Percentiles rank a stretch among this genome's conserved stretches.
phyloP scores from a whole-genome alignment of 2,329 filamentous ascomycete species.

The Acephala macrosclerotiorum region DNA sequence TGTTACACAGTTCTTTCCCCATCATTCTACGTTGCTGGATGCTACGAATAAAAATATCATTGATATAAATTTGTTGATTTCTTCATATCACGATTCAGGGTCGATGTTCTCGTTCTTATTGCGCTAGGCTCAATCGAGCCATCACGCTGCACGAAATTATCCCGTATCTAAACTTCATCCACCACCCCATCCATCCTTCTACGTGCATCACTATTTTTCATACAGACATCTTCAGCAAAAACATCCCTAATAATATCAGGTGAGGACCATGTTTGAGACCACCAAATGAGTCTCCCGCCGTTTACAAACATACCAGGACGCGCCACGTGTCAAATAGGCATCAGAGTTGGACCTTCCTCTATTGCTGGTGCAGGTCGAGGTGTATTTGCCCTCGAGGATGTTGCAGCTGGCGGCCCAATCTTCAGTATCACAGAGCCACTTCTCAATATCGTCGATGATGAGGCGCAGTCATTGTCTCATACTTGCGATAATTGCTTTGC shows the following conservation, averaged over 20 bases:
- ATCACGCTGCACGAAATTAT: background rate
- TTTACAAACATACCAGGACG: slow-evolving; percentile 5
- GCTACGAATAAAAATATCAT: too few relatives aligned
- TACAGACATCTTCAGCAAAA: background rate
- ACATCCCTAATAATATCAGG: background rate
- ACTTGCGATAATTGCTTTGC: slow-evolving; percentile 15
- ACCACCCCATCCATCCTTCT: background rate
- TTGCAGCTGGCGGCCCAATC: background rate
- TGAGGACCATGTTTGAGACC: background rate
- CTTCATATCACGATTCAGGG: background rate
- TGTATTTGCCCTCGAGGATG: background rate
- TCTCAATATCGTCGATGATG: slow-evolving; percentile 15
- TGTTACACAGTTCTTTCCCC: background rate
- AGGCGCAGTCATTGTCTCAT: background rate
- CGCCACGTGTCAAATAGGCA: background rate
- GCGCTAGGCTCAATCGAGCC: background rate
- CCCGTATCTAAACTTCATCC: background rate
- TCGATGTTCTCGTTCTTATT: background rate
- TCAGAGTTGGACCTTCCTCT: background rate
- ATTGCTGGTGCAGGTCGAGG: slow-evolving; percentile 1
- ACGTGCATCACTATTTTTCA: background rate
- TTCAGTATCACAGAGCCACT: slow-evolving; percentile 10
- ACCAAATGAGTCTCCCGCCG: background rate
- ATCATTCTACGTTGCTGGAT: background rate
- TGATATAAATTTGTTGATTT: background rate